phyloP scores from a whole-genome alignment of 805 yeast species.

The Yamadazyma tumulicola region DNA sequence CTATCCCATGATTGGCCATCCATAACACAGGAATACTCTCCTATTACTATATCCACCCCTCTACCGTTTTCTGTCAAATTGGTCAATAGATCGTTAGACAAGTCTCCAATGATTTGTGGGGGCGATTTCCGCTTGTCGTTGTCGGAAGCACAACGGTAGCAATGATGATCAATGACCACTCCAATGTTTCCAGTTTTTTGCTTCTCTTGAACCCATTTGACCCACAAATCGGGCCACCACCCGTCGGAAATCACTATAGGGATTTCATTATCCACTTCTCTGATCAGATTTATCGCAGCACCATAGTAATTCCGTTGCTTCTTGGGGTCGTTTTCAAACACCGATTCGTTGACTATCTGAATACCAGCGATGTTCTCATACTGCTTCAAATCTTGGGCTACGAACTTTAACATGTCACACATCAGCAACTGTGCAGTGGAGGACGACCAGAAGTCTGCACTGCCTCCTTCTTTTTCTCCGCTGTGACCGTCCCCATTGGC shows the following conservation, averaged over 20 bases:
- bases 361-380: conserved; percentile 75
- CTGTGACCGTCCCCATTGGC: conserved; percentile 86
- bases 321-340: conserved; percentile 47
- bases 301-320: conserved; percentile 60
- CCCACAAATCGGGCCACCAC: conserved; percentile 87
- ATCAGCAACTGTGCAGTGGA: conserved; percentile 41
- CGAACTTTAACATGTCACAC: conserved; percentile 49
- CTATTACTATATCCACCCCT: conserved; percentile 71
- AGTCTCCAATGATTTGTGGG: conserved; percentile 55
- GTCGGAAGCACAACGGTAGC: conserved; percentile 82
- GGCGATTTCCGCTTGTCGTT: conserved; percentile 66
- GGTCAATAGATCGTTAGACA: conserved; percentile 47
- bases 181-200: conserved; percentile 44
- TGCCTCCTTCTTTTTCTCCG: conserved; percentile 54
- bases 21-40: conserved; percentile 88
- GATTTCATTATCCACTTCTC: conserved; percentile 49
- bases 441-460: conserved; percentile 64
- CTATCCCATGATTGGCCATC: conserved; percentile 74
- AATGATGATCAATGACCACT: conserved; percentile 77
- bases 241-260: conserved; percentile 89
- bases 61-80: conserved; percentile 41
- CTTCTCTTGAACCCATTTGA: conserved; percentile 54
- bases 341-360: conserved; percentile 85
- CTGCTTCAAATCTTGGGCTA: conserved; percentile 55
- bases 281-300: conserved; percentile 58